Conservation (phyloP, 176 grass and related monocot species). For the Bonia amplexicaulis region DNA sequence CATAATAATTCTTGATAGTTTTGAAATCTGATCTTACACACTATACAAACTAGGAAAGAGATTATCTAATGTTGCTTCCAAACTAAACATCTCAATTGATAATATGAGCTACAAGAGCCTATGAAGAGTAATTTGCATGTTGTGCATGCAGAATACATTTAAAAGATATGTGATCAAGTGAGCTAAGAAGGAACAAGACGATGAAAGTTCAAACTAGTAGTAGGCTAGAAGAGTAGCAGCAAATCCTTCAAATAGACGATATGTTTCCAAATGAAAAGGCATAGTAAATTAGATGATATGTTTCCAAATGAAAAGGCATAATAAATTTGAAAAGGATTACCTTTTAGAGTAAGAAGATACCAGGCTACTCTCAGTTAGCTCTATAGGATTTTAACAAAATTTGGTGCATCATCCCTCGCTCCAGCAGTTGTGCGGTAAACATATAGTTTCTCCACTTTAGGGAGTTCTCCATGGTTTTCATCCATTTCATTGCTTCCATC, state of each 20-base stretch:
- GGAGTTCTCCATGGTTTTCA: conserved; percentile 23
- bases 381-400: conserved; percentile 79
- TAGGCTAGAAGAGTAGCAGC: not conserved
- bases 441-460: conserved; percentile 71
- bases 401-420: conserved; percentile 61
- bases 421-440: conserved; percentile 73
- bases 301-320: not conserved
- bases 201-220: not conserved
- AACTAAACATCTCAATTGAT: not conserved
- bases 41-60: not conserved
- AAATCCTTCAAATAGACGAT: not conserved
- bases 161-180: not conserved
- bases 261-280: not conserved
- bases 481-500: conserved; percentile 50
- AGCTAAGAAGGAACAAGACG: not conserved
- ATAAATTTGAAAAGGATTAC: not conserved
- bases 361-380: conserved; percentile 20
- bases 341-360: conserved; percentile 31
- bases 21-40: not conserved
- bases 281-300: not conserved
- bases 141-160: not conserved
- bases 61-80: not conserved
- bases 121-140: not conserved
- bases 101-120: not conserved
- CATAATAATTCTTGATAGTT: not conserved